Conservation (phyloP, 2,329 filamentous ascomycete genomes). For the Xenoacremonium recifei region DNA sequence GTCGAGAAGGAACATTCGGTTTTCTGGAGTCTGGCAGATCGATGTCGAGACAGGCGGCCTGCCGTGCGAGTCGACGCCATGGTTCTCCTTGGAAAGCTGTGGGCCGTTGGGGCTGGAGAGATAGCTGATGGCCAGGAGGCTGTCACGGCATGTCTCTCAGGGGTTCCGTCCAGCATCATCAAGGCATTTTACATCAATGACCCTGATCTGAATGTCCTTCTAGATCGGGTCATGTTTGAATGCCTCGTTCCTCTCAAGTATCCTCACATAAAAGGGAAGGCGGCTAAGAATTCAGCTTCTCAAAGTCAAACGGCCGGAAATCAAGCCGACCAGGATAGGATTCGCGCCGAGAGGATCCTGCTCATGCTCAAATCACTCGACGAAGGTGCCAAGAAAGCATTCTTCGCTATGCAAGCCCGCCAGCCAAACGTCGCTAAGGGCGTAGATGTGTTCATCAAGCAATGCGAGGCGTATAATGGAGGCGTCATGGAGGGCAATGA, state of each 20-base stretch:
- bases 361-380: constrained; percentile 79
- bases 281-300: constrained; percentile 58
- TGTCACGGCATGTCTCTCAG: constrained; percentile 71
- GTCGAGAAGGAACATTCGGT: constrained; percentile 76
- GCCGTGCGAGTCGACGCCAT: constrained; percentile 84
- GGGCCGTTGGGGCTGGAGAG: constrained; percentile 90
- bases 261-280: constrained; percentile 63
- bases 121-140: constrained; percentile 79
- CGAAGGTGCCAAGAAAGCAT: constrained; percentile 75
- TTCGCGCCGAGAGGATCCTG: constrained; percentile 81
- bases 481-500: constrained; percentile 75
- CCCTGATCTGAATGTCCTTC: constrained; percentile 75
- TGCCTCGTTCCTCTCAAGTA: constrained; percentile 86
- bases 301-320: constrained; percentile 39
- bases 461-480: constrained; percentile 89
- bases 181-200: constrained; percentile 91
- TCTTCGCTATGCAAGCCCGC: constrained; percentile 80
- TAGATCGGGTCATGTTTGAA: constrained; percentile 85
- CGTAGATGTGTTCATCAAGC: constrained; percentile 71
- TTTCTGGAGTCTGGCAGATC: constrained; percentile 77
- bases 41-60: constrained; percentile 82
- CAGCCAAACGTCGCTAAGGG: constrained; percentile 74
- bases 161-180: constrained; percentile 81
- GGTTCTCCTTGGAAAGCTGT: constrained; percentile 78
- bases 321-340: constrained; percentile 67